Evolutionary conservation across 176 grass and related monocot species (phyloP).

Genomic region (Lolium rigidum): DNA sequence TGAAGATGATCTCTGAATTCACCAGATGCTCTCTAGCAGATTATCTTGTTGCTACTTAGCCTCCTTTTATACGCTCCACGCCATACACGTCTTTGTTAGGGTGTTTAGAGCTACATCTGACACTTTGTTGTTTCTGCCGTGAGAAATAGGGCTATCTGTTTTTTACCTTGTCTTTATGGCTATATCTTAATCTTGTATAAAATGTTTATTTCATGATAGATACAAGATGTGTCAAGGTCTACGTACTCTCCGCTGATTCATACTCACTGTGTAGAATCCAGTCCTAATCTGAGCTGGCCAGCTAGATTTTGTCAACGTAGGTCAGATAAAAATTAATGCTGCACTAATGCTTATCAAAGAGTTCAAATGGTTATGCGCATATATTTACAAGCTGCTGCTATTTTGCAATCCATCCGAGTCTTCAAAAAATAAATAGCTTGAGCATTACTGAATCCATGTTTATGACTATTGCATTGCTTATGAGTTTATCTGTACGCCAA

Average conservation of each 20-base stretch:
- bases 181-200: slow-evolving; percentile 7
- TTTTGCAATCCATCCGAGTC: background rate
- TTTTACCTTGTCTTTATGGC: background rate
- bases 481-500: no score
- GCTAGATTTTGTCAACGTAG: no score
- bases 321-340: no score
- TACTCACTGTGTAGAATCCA: slow-evolving; percentile 8
- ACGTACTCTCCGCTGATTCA: background rate
- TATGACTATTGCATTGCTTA: no score
- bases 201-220: background rate
- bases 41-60: background rate
- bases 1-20: no score
- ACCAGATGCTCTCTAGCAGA: no score
- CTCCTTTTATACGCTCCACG: background rate
- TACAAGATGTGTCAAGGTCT: background rate
- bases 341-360: no score
- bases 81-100: background rate
- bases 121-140: background rate
- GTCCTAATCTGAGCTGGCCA: no score
- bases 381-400: background rate
- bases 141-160: background rate
- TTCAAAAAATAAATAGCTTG: background rate
- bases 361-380: background rate
- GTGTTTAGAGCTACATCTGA: background rate
- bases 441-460: background rate